phyloP scores from a whole-genome alignment of 257 asterid species.

The Asclepias syriaca region DNA sequence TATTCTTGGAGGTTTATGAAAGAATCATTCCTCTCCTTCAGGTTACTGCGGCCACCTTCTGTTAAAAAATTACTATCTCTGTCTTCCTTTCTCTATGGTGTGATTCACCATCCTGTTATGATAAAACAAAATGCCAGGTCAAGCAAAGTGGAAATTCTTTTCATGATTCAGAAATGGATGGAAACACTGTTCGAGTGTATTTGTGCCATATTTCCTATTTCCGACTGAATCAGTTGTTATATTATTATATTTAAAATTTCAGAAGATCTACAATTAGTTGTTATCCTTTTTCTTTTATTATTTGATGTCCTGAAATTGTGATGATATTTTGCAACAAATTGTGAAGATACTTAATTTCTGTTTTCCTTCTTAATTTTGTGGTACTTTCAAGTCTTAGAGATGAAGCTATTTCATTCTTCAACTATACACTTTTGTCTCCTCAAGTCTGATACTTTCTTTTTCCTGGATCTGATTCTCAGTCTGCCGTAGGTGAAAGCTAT shows the following conservation, averaged over 20 bases:
- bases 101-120: background rate
- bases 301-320: too few species aligned
- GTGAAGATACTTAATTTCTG: background rate
- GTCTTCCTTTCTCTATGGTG: background rate
- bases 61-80: background rate
- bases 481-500: slow-evolving; percentile 58
- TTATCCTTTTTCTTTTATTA: background rate
- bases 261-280: background rate
- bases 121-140: background rate
- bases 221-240: background rate
- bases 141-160: background rate
- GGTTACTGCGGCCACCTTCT: slow-evolving; percentile 38
- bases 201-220: background rate
- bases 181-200: background rate
- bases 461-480: slow-evolving; percentile 37
- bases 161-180: background rate
- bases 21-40: slow-evolving; percentile 67
- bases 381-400: background rate
- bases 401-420: background rate
- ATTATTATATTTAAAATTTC: background rate
- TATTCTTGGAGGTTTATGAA: slow-evolving; percentile 47
- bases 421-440: background rate
- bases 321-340: background rate
- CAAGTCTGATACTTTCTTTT: slow-evolving; percentile 1
- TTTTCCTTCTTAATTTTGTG: background rate